Evolutionary conservation across 2,329 filamentous ascomycete genomes (phyloP).

Genomic region (Thermothelomyces thermophilus): DNA sequence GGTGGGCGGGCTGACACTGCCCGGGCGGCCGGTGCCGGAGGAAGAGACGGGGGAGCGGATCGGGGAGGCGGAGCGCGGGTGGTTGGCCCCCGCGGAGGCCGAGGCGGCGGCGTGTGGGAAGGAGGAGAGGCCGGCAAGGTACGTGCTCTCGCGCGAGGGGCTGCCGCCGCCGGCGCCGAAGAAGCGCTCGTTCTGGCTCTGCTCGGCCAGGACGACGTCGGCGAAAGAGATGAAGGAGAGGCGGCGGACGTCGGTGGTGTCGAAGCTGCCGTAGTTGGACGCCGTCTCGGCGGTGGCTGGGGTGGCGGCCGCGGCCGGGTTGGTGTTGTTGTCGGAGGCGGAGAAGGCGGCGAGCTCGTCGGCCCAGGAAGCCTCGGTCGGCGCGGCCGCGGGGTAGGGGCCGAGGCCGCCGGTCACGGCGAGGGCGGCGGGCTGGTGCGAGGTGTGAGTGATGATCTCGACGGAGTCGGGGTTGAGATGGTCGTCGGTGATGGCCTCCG

Average conservation of each 20-base stretch:
- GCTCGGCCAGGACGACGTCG: slow-evolving; percentile 84
- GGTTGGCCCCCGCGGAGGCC: slow-evolving; percentile 35
- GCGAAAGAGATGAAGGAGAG: slow-evolving; percentile 96
- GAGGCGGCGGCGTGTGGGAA: slow-evolving; percentile 30
- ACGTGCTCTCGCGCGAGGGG: slow-evolving; percentile 59
- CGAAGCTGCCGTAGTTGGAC: slow-evolving; percentile 71
- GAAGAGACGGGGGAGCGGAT: slow-evolving; percentile 73
- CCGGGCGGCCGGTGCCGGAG: slow-evolving; percentile 32
- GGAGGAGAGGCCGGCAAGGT: slow-evolving; percentile 61
- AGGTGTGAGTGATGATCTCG: slow-evolving; percentile 82
- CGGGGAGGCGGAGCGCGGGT: slow-evolving; percentile 63
- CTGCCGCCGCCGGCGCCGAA: slow-evolving; percentile 27
- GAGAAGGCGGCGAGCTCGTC: slow-evolving; percentile 53
- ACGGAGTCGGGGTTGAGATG: slow-evolving; percentile 81
- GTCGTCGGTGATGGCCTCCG: slow-evolving; percentile 82
- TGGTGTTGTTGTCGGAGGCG: slow-evolving; percentile 26
- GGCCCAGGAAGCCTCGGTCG: slow-evolving; percentile 43
- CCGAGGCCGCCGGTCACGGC: slow-evolving; percentile 49
- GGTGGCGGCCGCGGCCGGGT: slow-evolving; percentile 27
- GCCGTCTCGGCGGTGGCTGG: slow-evolving; percentile 44
- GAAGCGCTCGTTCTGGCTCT: slow-evolving; percentile 31
- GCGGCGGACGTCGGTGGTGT: slow-evolving; percentile 70
- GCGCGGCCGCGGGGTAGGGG: slow-evolving; percentile 30
- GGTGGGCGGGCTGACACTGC: slow-evolving; percentile 64
- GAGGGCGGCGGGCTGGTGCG: slow-evolving; percentile 71